These are phyloP conservation scores for Metschnikowia continentalis DNA, from an alignment of 805 yeast genomes.

Conservation along the genomic window DNA sequence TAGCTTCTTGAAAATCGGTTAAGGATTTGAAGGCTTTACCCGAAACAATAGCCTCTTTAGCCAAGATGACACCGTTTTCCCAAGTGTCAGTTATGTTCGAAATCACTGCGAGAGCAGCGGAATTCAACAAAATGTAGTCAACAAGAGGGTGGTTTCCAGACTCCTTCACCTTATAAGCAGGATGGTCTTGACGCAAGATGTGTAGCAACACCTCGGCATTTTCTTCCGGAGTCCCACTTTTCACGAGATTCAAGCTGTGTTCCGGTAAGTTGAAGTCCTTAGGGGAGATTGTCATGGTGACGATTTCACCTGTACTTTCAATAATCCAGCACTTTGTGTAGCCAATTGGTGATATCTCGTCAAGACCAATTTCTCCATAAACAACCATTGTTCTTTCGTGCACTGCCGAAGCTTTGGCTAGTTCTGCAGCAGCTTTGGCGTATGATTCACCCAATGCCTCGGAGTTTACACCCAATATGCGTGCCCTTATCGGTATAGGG, in stretches of 20 bases:
- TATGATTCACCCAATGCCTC: constrained; percentile 75
- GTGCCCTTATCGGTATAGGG: constrained; percentile 76
- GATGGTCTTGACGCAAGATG: constrained; percentile 42
- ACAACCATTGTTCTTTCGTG: constrained; percentile 73
- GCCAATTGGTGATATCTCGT: constrained; percentile 91
- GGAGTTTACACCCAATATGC: constrained; percentile 87
- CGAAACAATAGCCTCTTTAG: constrained; percentile 59
- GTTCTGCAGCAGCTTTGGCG: constrained; percentile 70
- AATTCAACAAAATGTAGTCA: constrained; percentile 87
- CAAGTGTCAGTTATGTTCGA: constrained; percentile 65
- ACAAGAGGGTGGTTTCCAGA: constrained; percentile 54
- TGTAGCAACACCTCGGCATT: constrained; percentile 61
- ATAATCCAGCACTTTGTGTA: constrained; percentile 76
- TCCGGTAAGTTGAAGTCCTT: constrained; percentile 76
- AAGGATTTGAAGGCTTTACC: constrained; percentile 68
- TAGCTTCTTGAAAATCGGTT: constrained; percentile 40
- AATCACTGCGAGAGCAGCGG: constrained; percentile 82
- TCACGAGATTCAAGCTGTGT: constrained; percentile 63
- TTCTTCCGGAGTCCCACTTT: constrained; percentile 81
- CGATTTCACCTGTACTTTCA: constrained; percentile 38
- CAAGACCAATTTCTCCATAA: constrained; percentile 88
- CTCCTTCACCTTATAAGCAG: constrained; percentile 42
- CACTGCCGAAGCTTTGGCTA: constrained; percentile 48
- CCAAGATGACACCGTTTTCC: constrained; percentile 73
- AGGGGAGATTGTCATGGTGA: constrained; percentile 53